Conservation (phyloP, 352 stramenopile species). For the Globisporangium spinosum region DNA sequence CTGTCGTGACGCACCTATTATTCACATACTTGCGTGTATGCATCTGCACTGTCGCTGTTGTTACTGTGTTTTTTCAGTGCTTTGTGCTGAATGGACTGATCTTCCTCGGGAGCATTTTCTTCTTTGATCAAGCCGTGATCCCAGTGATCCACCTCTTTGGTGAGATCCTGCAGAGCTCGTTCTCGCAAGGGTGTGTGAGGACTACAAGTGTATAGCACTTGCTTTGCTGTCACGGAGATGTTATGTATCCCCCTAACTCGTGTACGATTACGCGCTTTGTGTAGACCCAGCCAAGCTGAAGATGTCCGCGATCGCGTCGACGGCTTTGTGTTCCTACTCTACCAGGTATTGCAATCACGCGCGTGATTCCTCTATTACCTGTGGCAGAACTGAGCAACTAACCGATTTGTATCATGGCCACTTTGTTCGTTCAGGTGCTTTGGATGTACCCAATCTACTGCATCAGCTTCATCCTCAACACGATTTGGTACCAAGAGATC, state of each 20-base stretch:
- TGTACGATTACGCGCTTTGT: background rate
- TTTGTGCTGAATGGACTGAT: conserved; percentile 89
- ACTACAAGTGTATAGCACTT: background rate
- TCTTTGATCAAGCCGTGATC: conserved; percentile 82
- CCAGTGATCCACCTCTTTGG: conserved; percentile 87
- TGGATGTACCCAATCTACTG: conserved; percentile 92
- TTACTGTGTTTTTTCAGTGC: conserved; percentile 31
- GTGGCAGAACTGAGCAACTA: too few relatives aligned
- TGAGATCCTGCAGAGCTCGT: conserved; percentile 68
- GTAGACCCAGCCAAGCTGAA: conserved; percentile 52
- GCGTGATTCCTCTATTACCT: too few relatives aligned
- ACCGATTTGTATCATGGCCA: background rate
- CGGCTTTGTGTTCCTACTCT: conserved; percentile 83
- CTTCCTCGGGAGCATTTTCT: conserved; percentile 88
- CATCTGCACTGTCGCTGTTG: too few relatives aligned
- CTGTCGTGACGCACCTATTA: too few relatives aligned
- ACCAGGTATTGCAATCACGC: conserved; percentile 48
- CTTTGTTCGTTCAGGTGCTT: conserved; percentile 38
- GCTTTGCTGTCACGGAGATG: background rate
- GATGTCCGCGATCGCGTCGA: conserved; percentile 76
- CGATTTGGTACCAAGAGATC: conserved; percentile 91
- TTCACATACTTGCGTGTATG: too few relatives aligned
- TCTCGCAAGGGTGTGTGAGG: conserved; percentile 50
- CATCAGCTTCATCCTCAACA: conserved; percentile 90
- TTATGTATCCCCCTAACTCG: background rate